Evolutionary conservation across 495 filamentous ascomycete genomes (phyloP), one percentile per base, ranked within the genome.

Genomic region (Aspergillus conjunctus): DNA sequence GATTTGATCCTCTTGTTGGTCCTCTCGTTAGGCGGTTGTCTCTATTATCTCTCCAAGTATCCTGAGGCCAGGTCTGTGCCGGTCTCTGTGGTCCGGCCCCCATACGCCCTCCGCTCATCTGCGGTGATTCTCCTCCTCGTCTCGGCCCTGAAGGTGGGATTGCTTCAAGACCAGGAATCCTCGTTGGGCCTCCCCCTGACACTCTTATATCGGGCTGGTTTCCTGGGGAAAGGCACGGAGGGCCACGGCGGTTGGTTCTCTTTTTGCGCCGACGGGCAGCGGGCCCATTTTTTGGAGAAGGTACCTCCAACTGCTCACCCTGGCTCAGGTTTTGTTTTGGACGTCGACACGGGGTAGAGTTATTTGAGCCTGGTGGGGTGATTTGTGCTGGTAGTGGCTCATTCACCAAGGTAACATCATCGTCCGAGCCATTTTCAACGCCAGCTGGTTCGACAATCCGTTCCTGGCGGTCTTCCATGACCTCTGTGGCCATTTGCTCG

Each of bases 391-490:
- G 33, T 39, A 48, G 44, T 17, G 39, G 14, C 21, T 52, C 48
- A 30, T 48, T 34, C 12, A 54, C 48, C 7, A 53, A 2, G 15
- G 50, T 34, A 26, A 4, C 37, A 21, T 60, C 57, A 14, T 60
- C 50, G 15, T 53, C 34, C 1, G 10, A 18, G 21, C 17, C 15
- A 10, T 41, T 50, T 7, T 55, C 51, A 9, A 14, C 26, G 5
- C n/a, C n/a, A 15, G 20, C 11, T 4, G 12, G 4, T 12, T 62
- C 53, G 10, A 32, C 37, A 30, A 41, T 45, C 33, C 34, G 17
- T 7, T 53, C 37, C 22, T 62, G 53, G 21, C 54, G 60, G 17
- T 62, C 60, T 45, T 62, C 54, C 12, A 56, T 22, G 6, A 56
- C 26, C 26, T 57, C 60, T 11, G 32, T 32, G 18, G 46, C 46